These are phyloP conservation scores for Cladosporium oxysporum DNA, from an alignment of 2,329 filamentous ascomycete species.

Conservation along the genomic window DNA sequence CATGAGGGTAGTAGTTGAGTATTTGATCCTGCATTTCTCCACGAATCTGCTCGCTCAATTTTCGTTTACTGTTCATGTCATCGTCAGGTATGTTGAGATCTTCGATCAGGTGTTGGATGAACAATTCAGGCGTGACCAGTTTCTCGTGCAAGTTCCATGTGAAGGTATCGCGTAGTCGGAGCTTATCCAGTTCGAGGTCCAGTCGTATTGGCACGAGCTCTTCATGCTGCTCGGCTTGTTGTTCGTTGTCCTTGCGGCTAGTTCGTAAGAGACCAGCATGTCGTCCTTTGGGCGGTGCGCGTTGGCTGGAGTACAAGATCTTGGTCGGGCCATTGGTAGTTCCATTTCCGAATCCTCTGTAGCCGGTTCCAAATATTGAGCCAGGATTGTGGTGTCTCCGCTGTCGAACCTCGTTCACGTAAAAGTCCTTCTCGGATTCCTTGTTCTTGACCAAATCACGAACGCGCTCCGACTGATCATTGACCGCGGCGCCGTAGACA, in stretches of 20 bases:
- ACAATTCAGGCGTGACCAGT: constrained; percentile 74
- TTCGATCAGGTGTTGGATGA: constrained; percentile 86
- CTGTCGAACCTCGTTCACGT: constrained; percentile 64
- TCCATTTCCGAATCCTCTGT: constrained; percentile 85
- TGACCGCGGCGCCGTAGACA: constrained; percentile 56
- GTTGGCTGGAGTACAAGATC: constrained; percentile 77
- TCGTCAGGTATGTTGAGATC: constrained; percentile 78
- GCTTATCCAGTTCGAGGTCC: constrained; percentile 93
- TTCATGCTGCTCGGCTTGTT: constrained; percentile 87
- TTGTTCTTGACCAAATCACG: constrained; percentile 59
- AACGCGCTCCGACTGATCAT: constrained; percentile 47
- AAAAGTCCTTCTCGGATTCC: constrained; percentile 69
- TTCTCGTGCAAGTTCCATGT: constrained; percentile 98
- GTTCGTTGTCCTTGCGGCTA: constrained; percentile 74
- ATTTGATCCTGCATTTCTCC: constrained; percentile 86
- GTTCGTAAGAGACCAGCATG: constrained; percentile 73
- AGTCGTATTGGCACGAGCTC: constrained; percentile 88
- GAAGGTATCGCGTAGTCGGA: constrained; percentile 94
- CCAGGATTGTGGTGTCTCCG: constrained; percentile 58
- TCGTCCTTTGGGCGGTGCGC: constrained; percentile 74
- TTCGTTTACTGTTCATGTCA: constrained; percentile 49
- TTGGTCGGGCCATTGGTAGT: constrained; percentile 67
- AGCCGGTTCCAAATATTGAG: constrained; percentile 69
- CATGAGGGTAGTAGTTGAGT: constrained; percentile 88
- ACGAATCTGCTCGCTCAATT: constrained; percentile 59